Conservation (phyloP, 306 rosid genomes). For the Corylus avellana region DNA sequence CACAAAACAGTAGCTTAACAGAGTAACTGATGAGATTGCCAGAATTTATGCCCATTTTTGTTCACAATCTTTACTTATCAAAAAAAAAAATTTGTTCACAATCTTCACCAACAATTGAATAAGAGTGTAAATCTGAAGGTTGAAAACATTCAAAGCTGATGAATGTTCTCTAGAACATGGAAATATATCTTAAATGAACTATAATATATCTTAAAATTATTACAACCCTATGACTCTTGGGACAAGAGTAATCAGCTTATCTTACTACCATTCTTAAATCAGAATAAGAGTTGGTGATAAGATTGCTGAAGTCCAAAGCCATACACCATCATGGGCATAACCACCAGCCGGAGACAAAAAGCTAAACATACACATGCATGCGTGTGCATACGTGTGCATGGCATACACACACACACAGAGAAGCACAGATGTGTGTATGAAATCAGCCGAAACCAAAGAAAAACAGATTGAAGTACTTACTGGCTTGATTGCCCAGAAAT, state of each 20-base stretch:
- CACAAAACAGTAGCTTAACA: background rate
- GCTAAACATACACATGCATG: background rate
- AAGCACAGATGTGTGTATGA: background rate
- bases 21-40: background rate
- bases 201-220: too few species aligned
- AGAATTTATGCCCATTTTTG: background rate
- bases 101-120: background rate
- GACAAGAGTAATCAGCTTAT: background rate
- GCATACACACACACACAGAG: background rate
- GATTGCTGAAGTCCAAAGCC: background rate
- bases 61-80: background rate
- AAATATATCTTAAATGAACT: background rate
- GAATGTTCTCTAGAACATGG: background rate
- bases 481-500: conserved; percentile 47
- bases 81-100: background rate
- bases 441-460: conserved; percentile 5
- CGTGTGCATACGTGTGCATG: background rate
- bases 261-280: background rate
- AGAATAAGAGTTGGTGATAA: background rate
- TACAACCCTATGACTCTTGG: background rate
- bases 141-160: background rate
- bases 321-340: background rate
- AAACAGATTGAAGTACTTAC: conserved; percentile 39
- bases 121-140: background rate
- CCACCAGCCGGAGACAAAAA: background rate